Evolutionary conservation across 2,329 filamentous ascomycete species (phyloP).

Genomic region (Penicillium sp.): DNA sequence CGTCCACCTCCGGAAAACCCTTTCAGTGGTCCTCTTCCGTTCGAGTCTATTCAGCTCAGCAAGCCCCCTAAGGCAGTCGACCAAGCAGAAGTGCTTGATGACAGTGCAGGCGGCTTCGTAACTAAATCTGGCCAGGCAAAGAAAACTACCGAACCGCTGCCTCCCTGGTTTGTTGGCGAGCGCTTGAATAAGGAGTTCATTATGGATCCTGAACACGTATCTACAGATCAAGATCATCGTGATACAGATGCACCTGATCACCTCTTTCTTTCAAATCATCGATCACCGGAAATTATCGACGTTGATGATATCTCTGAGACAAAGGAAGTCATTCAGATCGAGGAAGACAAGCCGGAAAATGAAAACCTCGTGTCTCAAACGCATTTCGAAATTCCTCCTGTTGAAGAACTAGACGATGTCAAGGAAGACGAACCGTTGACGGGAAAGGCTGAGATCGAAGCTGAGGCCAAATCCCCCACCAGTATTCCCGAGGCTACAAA

Average conservation of each 20-base stretch:
- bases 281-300: constrained; percentile 45
- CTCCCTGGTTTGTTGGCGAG: constrained; percentile 52
- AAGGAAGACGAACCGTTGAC: not conserved
- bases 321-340: constrained; percentile 38
- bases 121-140: constrained; percentile 46
- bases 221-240: constrained; percentile 15
- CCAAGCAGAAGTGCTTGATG: constrained; percentile 58
- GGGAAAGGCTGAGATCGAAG: not conserved
- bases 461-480: not conserved
- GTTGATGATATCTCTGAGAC: constrained; percentile 38
- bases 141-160: constrained; percentile 41
- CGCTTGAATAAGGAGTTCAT: constrained; percentile 38
- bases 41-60: constrained; percentile 77
- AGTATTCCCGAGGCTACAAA: not conserved
- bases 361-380: constrained; percentile 1
- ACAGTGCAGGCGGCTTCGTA: constrained; percentile 68
- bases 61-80: constrained; percentile 51
- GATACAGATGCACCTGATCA: constrained; percentile 27
- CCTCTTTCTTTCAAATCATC: constrained; percentile 34
- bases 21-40: constrained; percentile 83
- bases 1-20: constrained; percentile 46
- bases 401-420: not conserved
- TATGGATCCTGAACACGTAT: constrained; percentile 22
- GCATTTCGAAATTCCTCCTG: not conserved
- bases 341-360: constrained; percentile 25